Evolutionary conservation across 2,329 filamentous ascomycete genomes (phyloP), one percentile per base, ranked within the genome.

Genomic region (Coleophoma cylindrospora): DNA sequence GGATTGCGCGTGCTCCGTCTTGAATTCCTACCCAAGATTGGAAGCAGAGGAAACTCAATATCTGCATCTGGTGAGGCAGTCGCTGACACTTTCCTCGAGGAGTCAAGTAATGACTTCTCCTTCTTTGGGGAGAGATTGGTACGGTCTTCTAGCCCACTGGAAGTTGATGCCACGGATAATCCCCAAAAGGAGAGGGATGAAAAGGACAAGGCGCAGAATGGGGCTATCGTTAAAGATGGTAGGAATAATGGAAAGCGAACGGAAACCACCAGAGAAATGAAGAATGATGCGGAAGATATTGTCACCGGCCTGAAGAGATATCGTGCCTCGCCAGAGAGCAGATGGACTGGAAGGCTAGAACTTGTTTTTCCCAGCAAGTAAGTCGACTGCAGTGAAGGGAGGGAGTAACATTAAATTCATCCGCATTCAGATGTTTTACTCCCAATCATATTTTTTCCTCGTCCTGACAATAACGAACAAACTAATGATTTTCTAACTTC

Each of bases 1-100:
- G 81, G 81, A 11, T 66, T 85, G n/a, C 70, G 74, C 48, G 71
- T 74, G 50, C 60, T 85, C 14, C 65, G 72, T 2, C 65, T 85
- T 6, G 80, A 84, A 58, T 75, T 84, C 52, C 13, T 11, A 27
- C 10, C 22, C 17, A 11, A 32, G 15, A 17, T 27, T 17, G 10
- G 9, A 15, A 12, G n/a, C 12, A 22, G 13, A 7, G 17, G 14
- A n/a, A 41, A 27, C 8, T 45, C 50, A 12, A 14, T 27, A 1
- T 61, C 59, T 2, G 51, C 59, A 1, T 58, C 61, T 8, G 62
- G 54, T 2, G 58, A 64, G 48, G 34, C 34, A 10, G 62, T 64
- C 40, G 61, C 57, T 4, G 62, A 62, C 43, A 49, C 12, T 1
- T 64, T 63, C 34, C 34, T 54, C 1, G 34, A 37, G 4, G 46